A percentile compares a stretch with the other conserved stretches of the same genome.
phyloP scores from a whole-genome alignment of 495 filamentous ascomycete genomes.

The Corynascus novoguineensis region DNA sequence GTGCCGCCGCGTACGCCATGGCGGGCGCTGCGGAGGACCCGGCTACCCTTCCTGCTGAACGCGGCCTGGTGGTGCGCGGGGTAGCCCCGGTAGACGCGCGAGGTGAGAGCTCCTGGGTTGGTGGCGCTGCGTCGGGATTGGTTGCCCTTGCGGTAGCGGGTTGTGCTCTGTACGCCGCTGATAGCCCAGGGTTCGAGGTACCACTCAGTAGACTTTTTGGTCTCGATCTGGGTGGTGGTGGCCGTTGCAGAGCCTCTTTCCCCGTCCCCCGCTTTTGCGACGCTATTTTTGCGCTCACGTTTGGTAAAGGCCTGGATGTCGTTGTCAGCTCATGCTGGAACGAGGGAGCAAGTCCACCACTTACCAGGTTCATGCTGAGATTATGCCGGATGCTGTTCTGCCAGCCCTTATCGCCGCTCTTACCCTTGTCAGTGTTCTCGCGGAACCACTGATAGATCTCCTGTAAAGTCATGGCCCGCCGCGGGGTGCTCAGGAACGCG shows the following conservation, averaged over 20 bases:
- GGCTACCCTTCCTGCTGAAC: background rate
- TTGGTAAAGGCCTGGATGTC: conserved; percentile 39
- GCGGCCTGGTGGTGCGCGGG: background rate
- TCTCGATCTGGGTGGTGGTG: background rate
- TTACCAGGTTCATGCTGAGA: conserved; percentile 90
- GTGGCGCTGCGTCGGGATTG: conserved; percentile 14
- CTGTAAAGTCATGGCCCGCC: conserved; percentile 67
- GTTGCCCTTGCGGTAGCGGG: conserved; percentile 43
- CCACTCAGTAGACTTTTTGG: conserved; percentile 42
- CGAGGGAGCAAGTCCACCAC: background rate
- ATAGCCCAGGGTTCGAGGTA: conserved; percentile 37
- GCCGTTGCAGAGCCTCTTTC: background rate
- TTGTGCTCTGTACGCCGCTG: conserved; percentile 44
- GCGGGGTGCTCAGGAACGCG: conserved; percentile 60
- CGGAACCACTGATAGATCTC: conserved; percentile 91
- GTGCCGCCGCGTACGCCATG: background rate
- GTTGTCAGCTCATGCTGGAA: background rate
- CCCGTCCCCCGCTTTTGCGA: conserved; percentile 4
- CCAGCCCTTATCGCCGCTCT: conserved; percentile 69
- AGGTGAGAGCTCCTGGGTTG: background rate
- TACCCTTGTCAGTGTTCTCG: conserved; percentile 70
- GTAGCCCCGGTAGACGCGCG: conserved; percentile 5
- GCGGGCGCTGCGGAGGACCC: background rate
- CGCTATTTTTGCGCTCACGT: conserved; percentile 29
- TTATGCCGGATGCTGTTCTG: conserved; percentile 97